These are phyloP conservation scores for Boletus subluridellus DNA, from an alignment of 1,284 basidiomycete genomes.

Conservation along the genomic window DNA sequence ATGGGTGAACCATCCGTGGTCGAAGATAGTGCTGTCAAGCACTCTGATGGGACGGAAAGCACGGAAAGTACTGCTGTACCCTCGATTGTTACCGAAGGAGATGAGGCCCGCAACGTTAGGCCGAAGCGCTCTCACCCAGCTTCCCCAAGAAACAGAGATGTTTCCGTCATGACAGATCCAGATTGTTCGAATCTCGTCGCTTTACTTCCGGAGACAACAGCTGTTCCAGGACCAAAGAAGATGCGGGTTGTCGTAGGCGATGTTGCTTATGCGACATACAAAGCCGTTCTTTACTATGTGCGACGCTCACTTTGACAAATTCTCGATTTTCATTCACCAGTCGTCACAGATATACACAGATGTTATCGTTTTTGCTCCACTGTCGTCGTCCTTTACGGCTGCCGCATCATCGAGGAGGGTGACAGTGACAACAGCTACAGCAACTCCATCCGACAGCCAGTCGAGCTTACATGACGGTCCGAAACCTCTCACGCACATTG, in stretches of 20 bases:
- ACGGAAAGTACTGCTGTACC: neutral
- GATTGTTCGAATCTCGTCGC: neutral
- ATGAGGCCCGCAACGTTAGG: constrained; percentile 31
- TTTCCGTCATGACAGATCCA: constrained; percentile 18
- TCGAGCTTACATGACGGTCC: constrained; percentile 31
- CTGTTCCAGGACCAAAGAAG: constrained; percentile 43
- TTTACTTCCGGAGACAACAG: neutral
- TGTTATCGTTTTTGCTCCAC: constrained; percentile 76
- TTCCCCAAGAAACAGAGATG: constrained; percentile 30
- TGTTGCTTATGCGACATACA: constrained; percentile 80
- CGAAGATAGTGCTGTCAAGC: constrained; percentile 9
- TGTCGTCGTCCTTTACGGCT: constrained; percentile 63
- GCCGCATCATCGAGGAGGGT: constrained; percentile 20
- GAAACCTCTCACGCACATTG: constrained; percentile 19
- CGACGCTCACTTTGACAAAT: constrained; percentile 22
- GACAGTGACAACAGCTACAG: constrained; percentile 27
- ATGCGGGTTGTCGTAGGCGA: constrained; percentile 68
- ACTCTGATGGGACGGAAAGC: constrained; percentile 5
- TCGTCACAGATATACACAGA: constrained; percentile 75
- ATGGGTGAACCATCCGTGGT: constrained; percentile 1
- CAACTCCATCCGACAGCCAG: constrained; percentile 37
- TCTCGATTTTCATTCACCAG: constrained; percentile 1
- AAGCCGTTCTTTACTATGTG: constrained; percentile 80
- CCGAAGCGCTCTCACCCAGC: constrained; percentile 37
- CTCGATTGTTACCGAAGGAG: constrained; percentile 1